phyloP scores from a whole-genome alignment of 2,329 filamentous ascomycete species.

The Cladosporium velox region DNA sequence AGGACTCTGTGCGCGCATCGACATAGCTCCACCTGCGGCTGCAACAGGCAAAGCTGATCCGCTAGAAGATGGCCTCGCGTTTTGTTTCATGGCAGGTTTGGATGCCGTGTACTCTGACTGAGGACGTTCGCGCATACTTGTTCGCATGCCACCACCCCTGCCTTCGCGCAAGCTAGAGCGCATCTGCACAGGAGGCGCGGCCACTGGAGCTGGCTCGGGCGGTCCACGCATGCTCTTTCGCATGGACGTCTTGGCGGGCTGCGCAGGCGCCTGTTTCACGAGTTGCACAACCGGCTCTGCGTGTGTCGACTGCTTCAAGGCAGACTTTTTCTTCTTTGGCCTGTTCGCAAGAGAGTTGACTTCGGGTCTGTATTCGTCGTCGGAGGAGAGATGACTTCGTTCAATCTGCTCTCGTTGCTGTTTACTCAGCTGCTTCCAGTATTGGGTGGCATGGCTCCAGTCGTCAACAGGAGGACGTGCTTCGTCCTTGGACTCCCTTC shows the following conservation, averaged over 20 bases:
- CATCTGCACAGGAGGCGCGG: conserved; percentile 26
- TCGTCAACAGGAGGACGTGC: conserved; percentile 40
- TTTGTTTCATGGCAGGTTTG: conserved; percentile 39
- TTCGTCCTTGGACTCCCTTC: conserved; percentile 12
- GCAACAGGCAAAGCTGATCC: conserved; percentile 21
- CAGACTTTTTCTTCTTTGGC: conserved; percentile 45
- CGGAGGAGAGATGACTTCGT: conserved; percentile 47
- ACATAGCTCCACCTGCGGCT: conserved; percentile 20
- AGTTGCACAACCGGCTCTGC: not conserved
- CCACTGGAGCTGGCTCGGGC: conserved; percentile 28
- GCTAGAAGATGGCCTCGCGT: conserved; percentile 29
- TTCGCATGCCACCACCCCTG: conserved; percentile 30
- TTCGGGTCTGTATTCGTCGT: conserved; percentile 32
- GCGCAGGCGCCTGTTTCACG: conserved; percentile 22
- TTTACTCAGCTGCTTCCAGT: conserved; percentile 67
- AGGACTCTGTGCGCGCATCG: conserved; percentile 18
- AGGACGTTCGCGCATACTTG: conserved; percentile 31
- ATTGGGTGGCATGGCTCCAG: conserved; percentile 69
- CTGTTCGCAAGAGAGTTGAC: conserved; percentile 32
- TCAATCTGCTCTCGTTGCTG: conserved; percentile 66
- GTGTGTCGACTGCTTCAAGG: conserved; percentile 26
- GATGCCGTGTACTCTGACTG: conserved; percentile 13
- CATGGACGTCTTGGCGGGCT: conserved; percentile 36
- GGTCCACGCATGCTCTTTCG: conserved; percentile 42
- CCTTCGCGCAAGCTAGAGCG: conserved; percentile 18